Evolutionary conservation across 1,284 basidiomycete species (phyloP).

Genomic region (Moniliophthora roreri): DNA sequence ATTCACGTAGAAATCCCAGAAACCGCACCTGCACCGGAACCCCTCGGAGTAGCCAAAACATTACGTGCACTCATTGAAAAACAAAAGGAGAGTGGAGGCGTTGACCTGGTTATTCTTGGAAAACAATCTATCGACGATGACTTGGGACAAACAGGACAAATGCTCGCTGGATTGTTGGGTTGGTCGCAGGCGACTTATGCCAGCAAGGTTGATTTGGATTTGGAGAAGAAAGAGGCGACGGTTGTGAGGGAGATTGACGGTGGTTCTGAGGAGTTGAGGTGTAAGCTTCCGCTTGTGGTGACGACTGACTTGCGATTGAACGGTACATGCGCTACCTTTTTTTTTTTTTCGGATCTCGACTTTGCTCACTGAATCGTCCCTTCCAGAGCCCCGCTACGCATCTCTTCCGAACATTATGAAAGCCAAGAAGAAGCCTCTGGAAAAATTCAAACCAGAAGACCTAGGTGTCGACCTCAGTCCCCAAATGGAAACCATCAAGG

Average conservation of each 20-base stretch:
- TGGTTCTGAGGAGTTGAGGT: slow-evolving; percentile 83
- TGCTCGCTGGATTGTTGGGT: slow-evolving; percentile 90
- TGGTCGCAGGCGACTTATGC: slow-evolving; percentile 98
- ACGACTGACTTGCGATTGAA: slow-evolving; percentile 92
- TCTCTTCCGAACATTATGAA: slow-evolving; percentile 97
- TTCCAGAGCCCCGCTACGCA: slow-evolving; percentile 87
- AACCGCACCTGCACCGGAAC: slow-evolving; percentile 71
- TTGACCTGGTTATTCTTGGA: slow-evolving; percentile 94
- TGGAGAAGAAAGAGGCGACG: slow-evolving; percentile 63
- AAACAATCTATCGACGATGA: slow-evolving; percentile 99
- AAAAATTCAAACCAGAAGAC: slow-evolving; percentile 81
- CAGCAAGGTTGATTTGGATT: slow-evolving; percentile 83
- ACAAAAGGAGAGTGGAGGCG: slow-evolving; percentile 58
- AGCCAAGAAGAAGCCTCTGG: slow-evolving; percentile 97
- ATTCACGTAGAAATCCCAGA: slow-evolving; percentile 91
- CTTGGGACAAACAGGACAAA: slow-evolving; percentile 95
- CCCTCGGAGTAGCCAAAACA: slow-evolving; percentile 85
- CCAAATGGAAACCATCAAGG: slow-evolving; percentile 84
- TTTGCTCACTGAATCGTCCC: background rate
- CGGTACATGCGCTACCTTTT: too few species aligned
- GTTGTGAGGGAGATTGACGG: slow-evolving; percentile 96
- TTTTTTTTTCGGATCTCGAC: background rate
- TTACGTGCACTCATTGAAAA: slow-evolving; percentile 78
- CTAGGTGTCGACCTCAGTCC: slow-evolving; percentile 84
- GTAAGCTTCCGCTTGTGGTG: slow-evolving; percentile 82